Evolutionary conservation across 2,329 filamentous ascomycete species (phyloP).

Genomic region (Aspergillus ochraceus): DNA sequence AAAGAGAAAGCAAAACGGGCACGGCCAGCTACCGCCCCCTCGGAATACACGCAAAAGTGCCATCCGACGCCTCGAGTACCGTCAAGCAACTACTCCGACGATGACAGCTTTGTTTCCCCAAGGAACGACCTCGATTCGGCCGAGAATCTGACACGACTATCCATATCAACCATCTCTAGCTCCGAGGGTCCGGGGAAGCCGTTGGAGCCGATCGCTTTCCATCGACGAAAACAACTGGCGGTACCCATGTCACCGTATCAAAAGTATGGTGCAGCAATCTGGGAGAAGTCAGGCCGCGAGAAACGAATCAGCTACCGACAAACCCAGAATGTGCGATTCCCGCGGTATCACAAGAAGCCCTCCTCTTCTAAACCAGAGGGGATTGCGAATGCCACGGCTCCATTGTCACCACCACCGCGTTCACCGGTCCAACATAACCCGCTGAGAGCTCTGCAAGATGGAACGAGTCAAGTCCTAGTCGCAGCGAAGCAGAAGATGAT

Average conservation of each 20-base stretch:
- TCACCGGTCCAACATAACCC: slow-evolving; percentile 25
- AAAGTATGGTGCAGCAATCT: slow-evolving; percentile 36
- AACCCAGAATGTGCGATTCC: slow-evolving; percentile 20
- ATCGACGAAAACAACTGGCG: slow-evolving; percentile 27
- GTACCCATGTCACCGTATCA: slow-evolving; percentile 39
- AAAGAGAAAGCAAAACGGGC: slow-evolving; percentile 15
- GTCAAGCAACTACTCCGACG: slow-evolving; percentile 17
- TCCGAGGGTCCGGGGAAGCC: slow-evolving; percentile 11
- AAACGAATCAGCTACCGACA: slow-evolving; percentile 25
- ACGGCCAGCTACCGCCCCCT: slow-evolving; percentile 15
- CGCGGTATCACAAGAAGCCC: slow-evolving; percentile 14
- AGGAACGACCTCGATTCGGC: slow-evolving; percentile 6
- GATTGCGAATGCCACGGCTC: slow-evolving; percentile 12
- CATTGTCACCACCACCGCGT: slow-evolving; percentile 21
- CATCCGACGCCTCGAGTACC: slow-evolving; percentile 10
- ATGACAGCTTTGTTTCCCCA: slow-evolving; percentile 5
- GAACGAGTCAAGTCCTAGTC: slow-evolving; percentile 26
- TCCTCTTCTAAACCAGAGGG: neutral
- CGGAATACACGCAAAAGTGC: slow-evolving; percentile 8
- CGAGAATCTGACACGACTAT: slow-evolving; percentile 11
- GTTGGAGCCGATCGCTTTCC: slow-evolving; percentile 1
- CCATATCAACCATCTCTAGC: slow-evolving; percentile 16
- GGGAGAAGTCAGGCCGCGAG: slow-evolving; percentile 29
- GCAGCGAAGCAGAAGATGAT: slow-evolving; percentile 37
- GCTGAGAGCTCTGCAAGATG: slow-evolving; percentile 25